Base-by-base conservation (phyloP, 352 stramenopile genomes). In the Phytophthora vignae region DNA sequence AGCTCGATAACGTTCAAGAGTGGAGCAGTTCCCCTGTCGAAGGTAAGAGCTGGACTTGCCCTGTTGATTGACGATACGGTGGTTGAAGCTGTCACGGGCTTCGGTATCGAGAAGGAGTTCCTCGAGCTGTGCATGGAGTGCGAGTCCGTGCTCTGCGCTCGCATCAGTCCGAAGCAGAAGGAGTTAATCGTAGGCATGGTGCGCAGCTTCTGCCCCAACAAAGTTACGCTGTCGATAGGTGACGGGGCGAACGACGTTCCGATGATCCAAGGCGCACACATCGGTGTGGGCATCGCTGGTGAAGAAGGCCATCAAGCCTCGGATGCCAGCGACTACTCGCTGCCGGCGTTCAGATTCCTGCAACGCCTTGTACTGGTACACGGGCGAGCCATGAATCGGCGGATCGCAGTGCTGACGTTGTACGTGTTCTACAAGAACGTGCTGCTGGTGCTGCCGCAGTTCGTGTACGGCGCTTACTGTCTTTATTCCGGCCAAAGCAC, bases 81-180 rank as follows among this genome's bases (percentile, higher is more conserved):
- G 7, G 67, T 92, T 0, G 84, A 90, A 69, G 67, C 84, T n/a
- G 70, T 87, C 31, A 67, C 58, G 17, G 29, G 29, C 2, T 80
- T 78, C 21, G 60, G 69, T 0, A 68, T 92, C 8, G 79, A 90
- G 60, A 64, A 58, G 10, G 74, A 86, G 21, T 82, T 91, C 52
- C 63, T 91, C 9, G 56, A 74, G 4, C 53, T 89, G 1, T 90
- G 79, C 15, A 79, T 80, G 75, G 97, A 71, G 74, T 99, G 94
- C 60, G 83, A 98, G 33, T 97, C 95, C 21, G 97, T 99, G 1
- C 95, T 99, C 59, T 98, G 96, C 48, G 98, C 96, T 44, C 91
- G 98, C 44, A 98, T 99, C 9, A 98, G 90, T 61, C 97, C 97
- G 12, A 96, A 97, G 63, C 98, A 99, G 78, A 99, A 99, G 69